Percentiles rank a stretch among this genome's conserved stretches.
phyloP scores from a whole-genome alignment of 805 yeast genomes.

The Metschnikowia aberdeeniae region DNA sequence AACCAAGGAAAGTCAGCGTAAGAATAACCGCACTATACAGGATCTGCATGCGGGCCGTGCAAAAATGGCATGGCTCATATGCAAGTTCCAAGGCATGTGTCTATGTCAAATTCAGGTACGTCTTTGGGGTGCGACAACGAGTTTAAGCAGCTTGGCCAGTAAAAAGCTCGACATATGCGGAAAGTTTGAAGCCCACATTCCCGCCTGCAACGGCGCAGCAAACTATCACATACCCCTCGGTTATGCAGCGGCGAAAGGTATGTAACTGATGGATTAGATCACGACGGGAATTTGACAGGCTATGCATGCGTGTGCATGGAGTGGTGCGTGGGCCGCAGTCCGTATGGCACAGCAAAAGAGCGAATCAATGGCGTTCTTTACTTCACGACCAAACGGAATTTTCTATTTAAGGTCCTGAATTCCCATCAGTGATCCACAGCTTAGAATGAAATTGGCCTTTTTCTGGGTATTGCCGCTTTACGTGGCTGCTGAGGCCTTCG shows the following conservation, averaged over 20 bases:
- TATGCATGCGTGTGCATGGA: background rate
- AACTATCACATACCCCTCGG: too few species aligned
- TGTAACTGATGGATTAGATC: background rate
- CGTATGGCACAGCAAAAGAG: background rate
- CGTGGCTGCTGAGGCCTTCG: slow-evolving; percentile 1
- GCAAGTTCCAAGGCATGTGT: background rate
- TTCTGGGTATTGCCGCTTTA: background rate
- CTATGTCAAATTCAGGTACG: background rate
- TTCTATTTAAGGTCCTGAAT: background rate
- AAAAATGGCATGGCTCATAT: background rate
- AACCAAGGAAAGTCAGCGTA: background rate
- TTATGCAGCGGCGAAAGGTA: background rate
- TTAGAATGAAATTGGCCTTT: background rate
- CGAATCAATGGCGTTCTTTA: background rate
- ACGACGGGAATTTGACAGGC: background rate
- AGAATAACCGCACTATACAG: background rate
- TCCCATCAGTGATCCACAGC: background rate
- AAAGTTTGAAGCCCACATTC: too few species aligned
- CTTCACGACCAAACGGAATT: background rate
- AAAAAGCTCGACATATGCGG: background rate
- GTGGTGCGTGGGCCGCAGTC: background rate
- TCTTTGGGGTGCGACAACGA: too few species aligned
- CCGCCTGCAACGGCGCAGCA: too few species aligned
- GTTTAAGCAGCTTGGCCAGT: too few species aligned
- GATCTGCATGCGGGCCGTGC: background rate